Evolutionary conservation across 345 rosid species (phyloP).

Genomic region (Carallia pectinifolia): DNA sequence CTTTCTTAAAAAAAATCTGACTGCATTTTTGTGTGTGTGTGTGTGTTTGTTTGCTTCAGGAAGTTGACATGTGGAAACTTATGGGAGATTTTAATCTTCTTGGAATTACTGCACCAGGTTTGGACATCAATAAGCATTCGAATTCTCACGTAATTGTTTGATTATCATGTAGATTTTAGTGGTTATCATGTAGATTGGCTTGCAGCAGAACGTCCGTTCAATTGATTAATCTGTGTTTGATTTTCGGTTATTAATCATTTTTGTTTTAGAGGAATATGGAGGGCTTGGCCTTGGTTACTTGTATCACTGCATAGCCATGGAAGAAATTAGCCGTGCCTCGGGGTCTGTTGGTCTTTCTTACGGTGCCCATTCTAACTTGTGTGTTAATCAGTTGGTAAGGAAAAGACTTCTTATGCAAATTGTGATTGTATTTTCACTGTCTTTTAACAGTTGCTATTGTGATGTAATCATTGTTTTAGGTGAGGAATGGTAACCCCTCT

Average conservation of each 20-base stretch:
- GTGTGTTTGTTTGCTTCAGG: slow-evolving; percentile 36
- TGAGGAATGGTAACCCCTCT: slow-evolving; percentile 69
- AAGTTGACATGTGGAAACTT: slow-evolving; percentile 82
- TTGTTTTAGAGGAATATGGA: slow-evolving; percentile 76
- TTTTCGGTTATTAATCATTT: background rate
- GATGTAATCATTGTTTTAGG: slow-evolving; percentile 42
- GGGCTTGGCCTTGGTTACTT: slow-evolving; percentile 96
- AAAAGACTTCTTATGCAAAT: background rate
- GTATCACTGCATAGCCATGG: slow-evolving; percentile 92
- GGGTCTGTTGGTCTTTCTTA: slow-evolving; percentile 89
- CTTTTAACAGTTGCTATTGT: background rate
- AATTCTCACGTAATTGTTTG: too few species aligned
- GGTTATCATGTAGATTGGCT: too few species aligned
- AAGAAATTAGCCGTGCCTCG: slow-evolving; percentile 86
- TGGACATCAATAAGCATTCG: background rate
- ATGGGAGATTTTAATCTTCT: slow-evolving; percentile 96
- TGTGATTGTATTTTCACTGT: background rate
- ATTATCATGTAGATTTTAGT: too few species aligned
- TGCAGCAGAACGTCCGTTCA: background rate
- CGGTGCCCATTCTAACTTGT: slow-evolving; percentile 94
- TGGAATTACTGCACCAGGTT: slow-evolving; percentile 94
- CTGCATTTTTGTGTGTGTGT: background rate
- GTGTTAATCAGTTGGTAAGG: slow-evolving; percentile 90
- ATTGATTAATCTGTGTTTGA: background rate
- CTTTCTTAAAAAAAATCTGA: background rate